Conservation (phyloP, 2,329 filamentous ascomycete species). For the Beauveria brongniartii region DNA sequence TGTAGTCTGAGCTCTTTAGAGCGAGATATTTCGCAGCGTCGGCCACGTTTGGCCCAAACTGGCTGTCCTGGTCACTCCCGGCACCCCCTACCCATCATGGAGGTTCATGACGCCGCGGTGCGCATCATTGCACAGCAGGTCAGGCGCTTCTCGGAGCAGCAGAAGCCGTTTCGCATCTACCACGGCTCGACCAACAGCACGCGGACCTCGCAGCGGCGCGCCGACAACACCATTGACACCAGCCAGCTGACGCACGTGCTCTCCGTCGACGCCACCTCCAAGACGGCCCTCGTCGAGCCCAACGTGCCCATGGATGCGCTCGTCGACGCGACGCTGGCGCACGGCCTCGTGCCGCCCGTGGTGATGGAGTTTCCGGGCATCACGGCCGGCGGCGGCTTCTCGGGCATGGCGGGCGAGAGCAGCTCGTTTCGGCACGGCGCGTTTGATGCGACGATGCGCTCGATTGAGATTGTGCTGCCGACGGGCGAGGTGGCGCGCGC, state of each 20-base stretch:
- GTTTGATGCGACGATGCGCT: slow-evolving; percentile 54
- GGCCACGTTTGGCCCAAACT: not conserved
- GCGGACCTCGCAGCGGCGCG: slow-evolving; percentile 42
- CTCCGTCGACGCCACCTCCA: slow-evolving; percentile 42
- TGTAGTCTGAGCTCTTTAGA: not conserved
- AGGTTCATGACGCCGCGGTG: slow-evolving; percentile 38
- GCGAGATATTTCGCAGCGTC: too few relatives aligned
- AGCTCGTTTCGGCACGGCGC: slow-evolving; percentile 60
- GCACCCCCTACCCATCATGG: slow-evolving; percentile 21
- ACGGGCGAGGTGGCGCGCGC: slow-evolving; percentile 49
- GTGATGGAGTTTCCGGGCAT: slow-evolving; percentile 70
- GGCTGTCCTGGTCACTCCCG: not conserved
- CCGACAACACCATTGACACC: slow-evolving; percentile 57
- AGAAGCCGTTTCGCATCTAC: slow-evolving; percentile 61
- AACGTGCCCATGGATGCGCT: slow-evolving; percentile 62
- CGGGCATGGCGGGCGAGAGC: slow-evolving; percentile 60
- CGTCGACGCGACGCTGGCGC: slow-evolving; percentile 46
- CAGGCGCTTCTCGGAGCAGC: slow-evolving; percentile 32
- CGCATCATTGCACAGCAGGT: slow-evolving; percentile 34
- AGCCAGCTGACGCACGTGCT: slow-evolving; percentile 56
- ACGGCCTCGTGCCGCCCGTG: slow-evolving; percentile 53
- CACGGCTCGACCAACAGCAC: slow-evolving; percentile 75
- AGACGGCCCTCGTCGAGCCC: slow-evolving; percentile 58
- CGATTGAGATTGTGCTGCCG: slow-evolving; percentile 57
- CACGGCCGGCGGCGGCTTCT: slow-evolving; percentile 60